These are phyloP conservation scores for Phallus indusiatus DNA, from an alignment of 768 basidiomycete species.

Conservation along the genomic window DNA sequence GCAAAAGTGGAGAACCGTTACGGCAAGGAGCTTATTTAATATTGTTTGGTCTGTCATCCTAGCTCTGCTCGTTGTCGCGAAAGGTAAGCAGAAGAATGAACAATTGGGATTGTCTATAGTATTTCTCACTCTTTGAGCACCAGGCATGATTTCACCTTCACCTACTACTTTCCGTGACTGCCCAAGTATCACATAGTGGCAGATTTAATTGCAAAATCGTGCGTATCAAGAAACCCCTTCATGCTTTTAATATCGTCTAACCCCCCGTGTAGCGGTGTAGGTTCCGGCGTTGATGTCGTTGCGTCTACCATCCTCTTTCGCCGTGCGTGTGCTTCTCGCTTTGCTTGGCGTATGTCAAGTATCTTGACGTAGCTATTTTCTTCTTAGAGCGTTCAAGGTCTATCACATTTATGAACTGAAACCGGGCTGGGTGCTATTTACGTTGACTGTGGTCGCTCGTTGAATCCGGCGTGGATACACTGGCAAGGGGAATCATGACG, in stretches of 20 bases:
- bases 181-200: conserved; percentile 38
- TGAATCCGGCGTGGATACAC: conserved; percentile 85
- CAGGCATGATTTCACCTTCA: not conserved
- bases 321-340: conserved; percentile 44
- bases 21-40: not conserved
- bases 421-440: conserved; percentile 84
- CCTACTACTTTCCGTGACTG: not conserved
- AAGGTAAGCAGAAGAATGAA: conserved; percentile 48
- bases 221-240: conserved; percentile 21
- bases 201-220: conserved; percentile 84
- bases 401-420: conserved; percentile 73
- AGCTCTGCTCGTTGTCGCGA: conserved; percentile 61
- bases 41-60: conserved; percentile 7
- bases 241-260: conserved; percentile 9
- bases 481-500: too few species aligned
- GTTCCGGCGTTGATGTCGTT: conserved; percentile 82
- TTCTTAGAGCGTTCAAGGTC: conserved; percentile 83
- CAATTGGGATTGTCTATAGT: conserved; percentile 24
- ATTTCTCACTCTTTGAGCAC: not conserved
- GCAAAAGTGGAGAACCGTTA: too few species aligned
- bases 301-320: conserved; percentile 87
- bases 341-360: not conserved
- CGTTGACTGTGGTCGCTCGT: conserved; percentile 86
- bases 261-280: conserved; percentile 54
- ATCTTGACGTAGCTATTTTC: not conserved